Conservation (phyloP, 176 grass and related monocot genomes). For the Alloteropsis semialata region DNA sequence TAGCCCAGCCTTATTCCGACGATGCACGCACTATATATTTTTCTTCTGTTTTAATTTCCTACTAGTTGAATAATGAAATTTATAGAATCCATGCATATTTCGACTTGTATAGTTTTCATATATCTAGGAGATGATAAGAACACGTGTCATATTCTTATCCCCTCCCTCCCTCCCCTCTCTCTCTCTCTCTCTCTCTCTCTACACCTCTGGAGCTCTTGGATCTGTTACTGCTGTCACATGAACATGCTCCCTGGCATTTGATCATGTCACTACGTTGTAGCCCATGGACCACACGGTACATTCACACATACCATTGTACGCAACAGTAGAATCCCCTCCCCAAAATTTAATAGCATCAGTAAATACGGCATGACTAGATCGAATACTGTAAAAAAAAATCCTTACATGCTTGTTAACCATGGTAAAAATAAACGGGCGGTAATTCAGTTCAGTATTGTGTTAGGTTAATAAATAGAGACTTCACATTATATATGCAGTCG, state of each 20-base stretch:
- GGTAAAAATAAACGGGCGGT: neutral
- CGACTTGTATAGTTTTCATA: neutral
- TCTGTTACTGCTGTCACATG: conserved; percentile 65
- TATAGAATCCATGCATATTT: neutral
- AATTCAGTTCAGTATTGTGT: neutral
- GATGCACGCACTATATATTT: neutral
- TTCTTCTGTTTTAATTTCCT: neutral
- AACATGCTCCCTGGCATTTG: conserved; percentile 25
- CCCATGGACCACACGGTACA: conserved; percentile 32
- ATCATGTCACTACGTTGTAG: conserved; percentile 13
- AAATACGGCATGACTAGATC: conserved; percentile 22
- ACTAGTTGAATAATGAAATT: neutral
- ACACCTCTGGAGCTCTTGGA: neutral
- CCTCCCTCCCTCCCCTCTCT: conserved; percentile 10
- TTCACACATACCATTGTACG: conserved; percentile 23
- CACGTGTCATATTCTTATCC: conserved; percentile 7
- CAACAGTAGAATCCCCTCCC: neutral
- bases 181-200: too few species aligned
- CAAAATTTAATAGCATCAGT: conserved; percentile 23
- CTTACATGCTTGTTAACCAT: neutral
- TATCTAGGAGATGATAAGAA: neutral
- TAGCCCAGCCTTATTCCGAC: too few species aligned
- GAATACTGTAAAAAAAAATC: neutral
- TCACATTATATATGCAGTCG: neutral
- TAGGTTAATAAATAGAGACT: neutral